Percentiles rank a stretch among this genome's conserved stretches.
These are phyloP conservation scores for Fusarium nodosum DNA, from an alignment of 2,329 filamentous ascomycete species.

Conservation along the genomic window DNA sequence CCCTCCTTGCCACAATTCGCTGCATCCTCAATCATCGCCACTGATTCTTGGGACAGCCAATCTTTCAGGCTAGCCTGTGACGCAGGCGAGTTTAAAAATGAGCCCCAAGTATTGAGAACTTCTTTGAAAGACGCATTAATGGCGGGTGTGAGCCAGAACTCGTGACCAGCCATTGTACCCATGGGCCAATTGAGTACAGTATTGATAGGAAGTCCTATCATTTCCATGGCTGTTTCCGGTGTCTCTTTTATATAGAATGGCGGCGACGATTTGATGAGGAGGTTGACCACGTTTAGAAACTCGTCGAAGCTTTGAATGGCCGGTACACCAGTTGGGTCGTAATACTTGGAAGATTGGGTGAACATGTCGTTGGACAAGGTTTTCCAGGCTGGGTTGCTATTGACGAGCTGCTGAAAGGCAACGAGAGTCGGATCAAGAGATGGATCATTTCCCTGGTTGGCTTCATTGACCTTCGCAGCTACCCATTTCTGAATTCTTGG, in stretches of 20 bases:
- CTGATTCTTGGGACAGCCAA: slow-evolving; percentile 11
- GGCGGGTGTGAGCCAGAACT: slow-evolving; percentile 15
- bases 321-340: slow-evolving; percentile 5
- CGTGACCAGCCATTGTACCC: slow-evolving; percentile 22
- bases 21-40: slow-evolving; percentile 1
- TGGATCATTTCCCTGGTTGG: neutral
- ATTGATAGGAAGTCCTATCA: slow-evolving; percentile 27
- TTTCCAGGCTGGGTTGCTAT: neutral
- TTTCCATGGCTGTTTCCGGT: neutral
- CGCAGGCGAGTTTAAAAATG: neutral
- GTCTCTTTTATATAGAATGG: neutral
- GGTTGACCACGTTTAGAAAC: neutral
- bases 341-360: slow-evolving; percentile 17
- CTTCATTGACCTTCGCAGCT: neutral
- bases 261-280: neutral
- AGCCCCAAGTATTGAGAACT: slow-evolving; percentile 14
- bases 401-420: neutral
- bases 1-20: neutral
- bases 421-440: neutral
- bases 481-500: slow-evolving; percentile 7
- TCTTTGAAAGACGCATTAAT: neutral
- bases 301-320: neutral
- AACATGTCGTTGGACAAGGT: slow-evolving; percentile 5
- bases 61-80: neutral
- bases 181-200: slow-evolving; percentile 29